A percentile compares a stretch with the other conserved stretches of the same genome.
Conservation (phyloP, 495 filamentous ascomycete species). For the Neurospora terricola region DNA sequence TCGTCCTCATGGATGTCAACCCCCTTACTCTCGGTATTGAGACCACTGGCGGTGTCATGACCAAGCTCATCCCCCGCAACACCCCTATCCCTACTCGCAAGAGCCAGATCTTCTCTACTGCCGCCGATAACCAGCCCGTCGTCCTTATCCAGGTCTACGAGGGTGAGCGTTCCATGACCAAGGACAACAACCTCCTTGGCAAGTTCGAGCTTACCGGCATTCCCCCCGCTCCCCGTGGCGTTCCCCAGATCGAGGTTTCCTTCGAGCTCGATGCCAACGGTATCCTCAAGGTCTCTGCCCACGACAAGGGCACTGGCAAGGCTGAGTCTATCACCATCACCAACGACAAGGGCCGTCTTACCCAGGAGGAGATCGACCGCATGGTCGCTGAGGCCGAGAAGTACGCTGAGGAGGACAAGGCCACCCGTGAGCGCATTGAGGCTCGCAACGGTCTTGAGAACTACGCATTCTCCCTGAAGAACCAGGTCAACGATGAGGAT, state of each 20-base stretch:
- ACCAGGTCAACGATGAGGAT: slow-evolving; percentile 96
- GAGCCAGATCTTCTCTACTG: slow-evolving; percentile 96
- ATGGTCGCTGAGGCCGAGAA: slow-evolving; percentile 97
- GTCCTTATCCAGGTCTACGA: slow-evolving; percentile 97
- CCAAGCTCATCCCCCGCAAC: slow-evolving; percentile 90
- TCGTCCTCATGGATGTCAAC: slow-evolving; percentile 98
- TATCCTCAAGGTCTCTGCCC: slow-evolving; percentile 89
- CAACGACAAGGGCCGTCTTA: slow-evolving; percentile 95
- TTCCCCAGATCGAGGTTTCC: slow-evolving; percentile 95
- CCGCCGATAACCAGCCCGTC: slow-evolving; percentile 94
- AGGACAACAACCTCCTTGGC: slow-evolving; percentile 93
- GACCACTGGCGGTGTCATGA: slow-evolving; percentile 97
- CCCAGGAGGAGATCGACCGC: slow-evolving; percentile 94
- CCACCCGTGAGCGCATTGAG: slow-evolving; percentile 85
- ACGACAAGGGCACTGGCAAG: slow-evolving; percentile 96
- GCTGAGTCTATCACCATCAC: slow-evolving; percentile 93
- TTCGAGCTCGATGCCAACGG: slow-evolving; percentile 98
- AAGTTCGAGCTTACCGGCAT: slow-evolving; percentile 98
- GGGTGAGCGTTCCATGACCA: slow-evolving; percentile 92
- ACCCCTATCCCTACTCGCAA: slow-evolving; percentile 95
- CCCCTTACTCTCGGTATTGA: slow-evolving; percentile 97
- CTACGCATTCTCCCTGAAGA: slow-evolving; percentile 96
- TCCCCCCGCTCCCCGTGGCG: slow-evolving; percentile 86
- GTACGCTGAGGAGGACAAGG: slow-evolving; percentile 98
- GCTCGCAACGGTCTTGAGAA: slow-evolving; percentile 94